Conservation (phyloP, 2,329 filamentous ascomycete species). For the Clarireedia hainanense region DNA sequence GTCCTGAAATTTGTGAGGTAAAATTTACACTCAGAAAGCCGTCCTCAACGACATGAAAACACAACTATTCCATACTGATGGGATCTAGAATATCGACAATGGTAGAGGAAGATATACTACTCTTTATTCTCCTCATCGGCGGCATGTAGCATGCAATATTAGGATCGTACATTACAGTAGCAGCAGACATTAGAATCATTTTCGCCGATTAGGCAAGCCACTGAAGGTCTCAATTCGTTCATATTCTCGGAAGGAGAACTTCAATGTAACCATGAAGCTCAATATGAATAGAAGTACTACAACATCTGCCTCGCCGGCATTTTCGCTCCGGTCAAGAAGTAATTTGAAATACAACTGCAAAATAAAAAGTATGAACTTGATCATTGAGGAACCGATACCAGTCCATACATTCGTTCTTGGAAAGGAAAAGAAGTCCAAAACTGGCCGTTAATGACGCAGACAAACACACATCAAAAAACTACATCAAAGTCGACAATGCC, state of each 20-base stretch:
- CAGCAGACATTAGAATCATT: too few species aligned
- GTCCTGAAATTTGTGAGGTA: too few species aligned
- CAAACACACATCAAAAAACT: neutral
- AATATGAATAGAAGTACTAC: neutral
- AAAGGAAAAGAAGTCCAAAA: neutral
- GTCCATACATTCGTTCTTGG: neutral
- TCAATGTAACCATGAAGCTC: neutral
- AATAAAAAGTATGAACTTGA: neutral
- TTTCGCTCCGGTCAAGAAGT: too few species aligned
- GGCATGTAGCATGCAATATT: too few species aligned
- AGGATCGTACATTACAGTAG: too few species aligned
- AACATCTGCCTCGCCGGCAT: neutral
- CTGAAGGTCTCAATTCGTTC: neutral
- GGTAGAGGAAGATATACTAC: too few species aligned
- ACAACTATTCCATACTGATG: too few species aligned
- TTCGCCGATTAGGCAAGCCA: neutral
- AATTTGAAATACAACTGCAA: neutral
- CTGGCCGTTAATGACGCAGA: slow-evolving; percentile 3
- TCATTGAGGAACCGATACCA: neutral
- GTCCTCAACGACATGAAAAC: too few species aligned
- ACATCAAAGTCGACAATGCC: slow-evolving; percentile 4
- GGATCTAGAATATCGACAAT: too few species aligned
- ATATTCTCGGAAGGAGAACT: neutral
- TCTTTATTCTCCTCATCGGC: too few species aligned
- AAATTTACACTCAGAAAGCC: too few species aligned